phyloP scores from a whole-genome alignment of 257 asterid genomes.

The Perilla frutescens region DNA sequence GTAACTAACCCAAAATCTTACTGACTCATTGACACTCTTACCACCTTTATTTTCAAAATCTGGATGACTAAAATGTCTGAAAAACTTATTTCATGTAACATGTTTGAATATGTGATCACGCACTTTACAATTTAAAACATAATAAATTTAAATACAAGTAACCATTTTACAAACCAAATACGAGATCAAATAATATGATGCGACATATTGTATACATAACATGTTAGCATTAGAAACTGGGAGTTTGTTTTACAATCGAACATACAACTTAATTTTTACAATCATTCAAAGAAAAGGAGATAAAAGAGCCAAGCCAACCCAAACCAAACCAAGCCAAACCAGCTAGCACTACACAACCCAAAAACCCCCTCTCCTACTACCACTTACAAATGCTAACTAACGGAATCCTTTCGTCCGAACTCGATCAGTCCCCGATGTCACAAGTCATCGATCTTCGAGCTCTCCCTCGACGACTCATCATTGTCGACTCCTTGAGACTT shows the following conservation, averaged over 20 bases:
- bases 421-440: conserved; percentile 36
- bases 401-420: not conserved
- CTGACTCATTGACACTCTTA: no score
- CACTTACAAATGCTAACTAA: conserved; percentile 27
- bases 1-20: no score
- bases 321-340: conserved; percentile 22
- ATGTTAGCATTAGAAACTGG: conserved; percentile 27
- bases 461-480: conserved; percentile 55
- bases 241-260: conserved; percentile 9
- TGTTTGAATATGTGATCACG: no score
- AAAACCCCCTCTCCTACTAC: conserved; percentile 26
- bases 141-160: no score
- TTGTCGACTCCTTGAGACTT: conserved; percentile 65
- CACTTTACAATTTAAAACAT: no score
- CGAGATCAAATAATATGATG: conserved; percentile 3
- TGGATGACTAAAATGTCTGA: no score
- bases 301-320: conserved; percentile 18
- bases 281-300: conserved; percentile 22
- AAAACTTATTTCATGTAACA: no score
- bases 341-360: conserved; percentile 38
- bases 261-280: conserved; percentile 32
- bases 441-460: conserved; percentile 39
- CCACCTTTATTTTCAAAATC: no score
- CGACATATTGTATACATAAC: conserved; percentile 29
- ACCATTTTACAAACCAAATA: conserved; percentile 23